Percentiles rank a stretch among this genome's conserved stretches.
Conservation (phyloP, 768 basidiomycete species). For the Russula ochroleuca region DNA sequence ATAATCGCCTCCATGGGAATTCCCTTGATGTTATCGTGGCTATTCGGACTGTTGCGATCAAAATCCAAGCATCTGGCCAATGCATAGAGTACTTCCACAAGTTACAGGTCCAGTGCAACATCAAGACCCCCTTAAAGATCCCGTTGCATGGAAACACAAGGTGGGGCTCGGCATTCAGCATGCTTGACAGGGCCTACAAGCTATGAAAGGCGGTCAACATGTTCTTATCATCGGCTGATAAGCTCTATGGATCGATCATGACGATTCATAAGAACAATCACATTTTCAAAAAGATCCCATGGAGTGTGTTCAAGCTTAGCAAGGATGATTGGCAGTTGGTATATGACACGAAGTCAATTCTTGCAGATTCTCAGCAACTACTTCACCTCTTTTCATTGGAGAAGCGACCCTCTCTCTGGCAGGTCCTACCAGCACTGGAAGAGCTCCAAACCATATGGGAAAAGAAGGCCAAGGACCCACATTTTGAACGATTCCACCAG, state of each 20-base stretch:
- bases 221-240: too few species aligned
- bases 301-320: too few species aligned
- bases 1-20: neutral
- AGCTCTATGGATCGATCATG: too few species aligned
- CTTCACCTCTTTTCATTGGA: slow-evolving; percentile 29
- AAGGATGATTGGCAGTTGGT: too few species aligned
- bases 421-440: slow-evolving; percentile 32
- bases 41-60: neutral
- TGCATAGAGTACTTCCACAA: neutral
- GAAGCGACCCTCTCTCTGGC: slow-evolving; percentile 30
- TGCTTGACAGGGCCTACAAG: neutral
- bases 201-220: neutral
- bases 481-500: neutral
- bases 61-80: neutral
- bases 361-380: too few species aligned
- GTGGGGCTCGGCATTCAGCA: neutral
- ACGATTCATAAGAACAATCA: too few species aligned
- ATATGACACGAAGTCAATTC: too few species aligned
- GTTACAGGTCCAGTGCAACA: neutral
- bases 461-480: neutral
- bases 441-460: slow-evolving; percentile 25
- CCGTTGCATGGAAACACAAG: neutral
- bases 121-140: neutral
- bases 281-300: too few species aligned
- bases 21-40: neutral